Base-by-base conservation (phyloP, 1,284 basidiomycete genomes). In the Tilletia indica region DNA sequence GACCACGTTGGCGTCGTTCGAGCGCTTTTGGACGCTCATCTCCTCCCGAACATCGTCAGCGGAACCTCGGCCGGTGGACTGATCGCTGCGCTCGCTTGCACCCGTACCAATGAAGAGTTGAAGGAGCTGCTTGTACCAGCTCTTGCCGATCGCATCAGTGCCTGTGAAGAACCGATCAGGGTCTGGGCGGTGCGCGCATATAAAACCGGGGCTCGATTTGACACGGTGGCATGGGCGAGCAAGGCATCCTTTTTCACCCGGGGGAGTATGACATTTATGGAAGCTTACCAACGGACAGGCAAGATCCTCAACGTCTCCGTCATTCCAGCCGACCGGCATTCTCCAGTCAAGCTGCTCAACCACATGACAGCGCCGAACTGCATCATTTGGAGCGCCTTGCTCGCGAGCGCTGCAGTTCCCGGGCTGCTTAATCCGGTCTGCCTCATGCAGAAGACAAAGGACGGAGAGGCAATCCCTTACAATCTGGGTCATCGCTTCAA, bases 31-130 rank as follows among this genome's bases (percentile, higher is more conserved):
- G 93, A 99, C 80, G 90, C 92, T 2, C 89, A 90, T 45, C 87
- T 97, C 3, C 86, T 99, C 8, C 97, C 97, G 38, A 89, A 92
- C 45, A 93, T 97, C 9, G 89, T 97, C 72, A 87, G 87, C 0
- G 96, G 95, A 6, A 97, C 95, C 2, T 94, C 92, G 47, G 95
- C 96, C 0, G 97, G 96, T 6, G 94, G 92, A 3, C 88, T 98
- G 14, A 78, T 86, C 38, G 86, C 85, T 11, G 86, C 93, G 0
- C 82, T 92, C 36, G 88, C 91, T 11, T 95, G 95, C 84, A 97
- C 94, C 0, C 89, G 92, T 63, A 98, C 93, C 14, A 91, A 99
- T 74, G 90, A 90, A 14, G 97, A 99, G 85, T 87, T 99, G 64
- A 90, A 89, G 76, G 80, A 87, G 47, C 85, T 99, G 47, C 75